Evolutionary conservation across 2,329 filamentous ascomycete genomes (phyloP).

Genomic region (Gnomoniopsis sp.): DNA sequence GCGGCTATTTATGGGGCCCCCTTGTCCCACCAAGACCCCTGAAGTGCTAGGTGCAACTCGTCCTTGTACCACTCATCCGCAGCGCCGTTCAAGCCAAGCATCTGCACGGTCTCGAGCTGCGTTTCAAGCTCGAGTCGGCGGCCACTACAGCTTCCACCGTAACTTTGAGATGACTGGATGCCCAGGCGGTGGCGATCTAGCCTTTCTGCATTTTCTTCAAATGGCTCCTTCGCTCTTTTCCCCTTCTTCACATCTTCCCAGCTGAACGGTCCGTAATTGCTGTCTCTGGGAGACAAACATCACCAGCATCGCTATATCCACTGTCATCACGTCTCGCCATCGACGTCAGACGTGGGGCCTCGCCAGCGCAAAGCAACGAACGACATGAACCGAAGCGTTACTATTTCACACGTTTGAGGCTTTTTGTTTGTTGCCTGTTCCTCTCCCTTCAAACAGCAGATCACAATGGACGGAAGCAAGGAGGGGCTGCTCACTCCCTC

Average conservation of each 20-base stretch:
- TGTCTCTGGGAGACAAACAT: too few species aligned
- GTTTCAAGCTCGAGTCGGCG: not conserved
- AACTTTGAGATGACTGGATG: not conserved
- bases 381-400: not conserved
- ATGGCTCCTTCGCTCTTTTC: too few species aligned
- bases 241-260: too few species aligned
- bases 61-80: not conserved
- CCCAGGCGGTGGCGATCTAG: not conserved
- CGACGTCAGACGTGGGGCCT: too few species aligned
- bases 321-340: too few species aligned
- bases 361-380: not conserved
- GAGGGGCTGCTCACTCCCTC: constrained; percentile 14
- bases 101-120: not conserved
- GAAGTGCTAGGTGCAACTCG: too few species aligned
- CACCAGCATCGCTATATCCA: too few species aligned
- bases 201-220: too few species aligned
- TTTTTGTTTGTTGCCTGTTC: not conserved
- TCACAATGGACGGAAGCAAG: constrained; percentile 17
- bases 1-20: too few species aligned
- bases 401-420: not conserved
- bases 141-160: not conserved
- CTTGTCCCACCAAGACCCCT: too few species aligned
- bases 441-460: not conserved
- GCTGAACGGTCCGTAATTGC: too few species aligned
- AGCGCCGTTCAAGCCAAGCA: not conserved